Conservation (phyloP, 371 early-diverging fungal genomes). For the Encephalitozoon intestinalis region DNA sequence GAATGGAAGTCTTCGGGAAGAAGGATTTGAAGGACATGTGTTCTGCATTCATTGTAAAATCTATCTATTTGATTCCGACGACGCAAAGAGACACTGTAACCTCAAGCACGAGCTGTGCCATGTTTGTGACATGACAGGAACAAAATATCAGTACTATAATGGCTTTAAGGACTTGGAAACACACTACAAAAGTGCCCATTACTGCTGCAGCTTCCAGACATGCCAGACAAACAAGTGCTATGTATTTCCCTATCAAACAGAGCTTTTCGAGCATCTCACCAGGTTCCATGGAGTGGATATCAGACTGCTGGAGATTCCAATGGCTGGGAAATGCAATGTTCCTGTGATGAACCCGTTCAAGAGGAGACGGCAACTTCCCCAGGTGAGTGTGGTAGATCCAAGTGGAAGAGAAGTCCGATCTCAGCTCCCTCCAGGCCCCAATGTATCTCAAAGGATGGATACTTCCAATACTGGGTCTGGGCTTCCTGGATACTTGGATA, state of each 20-base stretch:
- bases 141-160: conserved; percentile 52
- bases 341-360: conserved; percentile 21
- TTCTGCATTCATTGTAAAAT: conserved; percentile 55
- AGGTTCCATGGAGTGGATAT: conserved; percentile 30
- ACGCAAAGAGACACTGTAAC: conserved; percentile 52
- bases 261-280: conserved; percentile 50
- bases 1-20: conserved; percentile 40
- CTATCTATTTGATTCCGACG: conserved; percentile 50
- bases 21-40: conserved; percentile 55
- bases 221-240: conserved; percentile 55
- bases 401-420: background rate
- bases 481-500: conserved; percentile 49
- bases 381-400: background rate
- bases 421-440: background rate
- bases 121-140: conserved; percentile 55
- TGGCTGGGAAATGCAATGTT: background rate
- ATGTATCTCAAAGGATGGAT: background rate
- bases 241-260: conserved; percentile 58
- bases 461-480: background rate
- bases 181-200: conserved; percentile 57
- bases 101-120: conserved; percentile 54
- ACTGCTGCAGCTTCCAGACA: conserved; percentile 47
- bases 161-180: conserved; percentile 54
- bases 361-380: background rate
- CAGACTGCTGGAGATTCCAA: conserved; percentile 20